Evolutionary conservation across 2,329 filamentous ascomycete species (phyloP).

Genomic region (Cercospora sojina): DNA sequence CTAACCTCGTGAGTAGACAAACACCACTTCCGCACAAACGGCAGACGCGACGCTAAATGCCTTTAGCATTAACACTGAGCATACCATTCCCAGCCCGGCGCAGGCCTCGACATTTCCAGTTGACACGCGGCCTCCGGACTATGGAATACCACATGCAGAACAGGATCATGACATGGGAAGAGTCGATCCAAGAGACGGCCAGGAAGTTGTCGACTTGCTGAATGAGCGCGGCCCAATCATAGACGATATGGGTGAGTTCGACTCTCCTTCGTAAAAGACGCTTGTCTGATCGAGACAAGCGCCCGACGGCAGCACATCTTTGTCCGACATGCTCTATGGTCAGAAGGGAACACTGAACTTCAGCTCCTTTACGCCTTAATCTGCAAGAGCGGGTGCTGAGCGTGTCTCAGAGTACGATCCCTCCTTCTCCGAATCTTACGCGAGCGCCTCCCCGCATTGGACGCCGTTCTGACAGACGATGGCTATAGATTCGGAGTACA

Average conservation of each 20-base stretch:
- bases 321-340: constrained; percentile 33
- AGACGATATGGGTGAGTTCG: constrained; percentile 33
- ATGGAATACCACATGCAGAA: constrained; percentile 30
- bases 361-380: constrained; percentile 15
- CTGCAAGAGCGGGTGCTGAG: constrained; percentile 16
- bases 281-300: constrained; percentile 25
- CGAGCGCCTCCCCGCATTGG: constrained; percentile 19
- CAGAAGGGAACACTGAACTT: constrained; percentile 22
- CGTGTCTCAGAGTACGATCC: constrained; percentile 25
- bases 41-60: constrained; percentile 32
- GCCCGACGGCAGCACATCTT: constrained; percentile 20
- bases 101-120: constrained; percentile 28
- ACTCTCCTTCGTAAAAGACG: constrained; percentile 10
- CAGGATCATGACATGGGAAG: constrained; percentile 34
- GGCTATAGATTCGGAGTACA: constrained; percentile 27
- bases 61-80: constrained; percentile 25
- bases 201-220: constrained; percentile 38
- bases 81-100: constrained; percentile 30
- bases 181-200: constrained; percentile 34
- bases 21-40: constrained; percentile 28
- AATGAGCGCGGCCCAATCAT: constrained; percentile 26
- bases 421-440: constrained; percentile 22
- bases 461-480: constrained; percentile 18
- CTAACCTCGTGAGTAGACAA: constrained; percentile 34
- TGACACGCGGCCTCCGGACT: constrained; percentile 30